Evolutionary conservation across 106 monocot genomes (phyloP).

Genomic region (Phalaenopsis aphrodite): DNA sequence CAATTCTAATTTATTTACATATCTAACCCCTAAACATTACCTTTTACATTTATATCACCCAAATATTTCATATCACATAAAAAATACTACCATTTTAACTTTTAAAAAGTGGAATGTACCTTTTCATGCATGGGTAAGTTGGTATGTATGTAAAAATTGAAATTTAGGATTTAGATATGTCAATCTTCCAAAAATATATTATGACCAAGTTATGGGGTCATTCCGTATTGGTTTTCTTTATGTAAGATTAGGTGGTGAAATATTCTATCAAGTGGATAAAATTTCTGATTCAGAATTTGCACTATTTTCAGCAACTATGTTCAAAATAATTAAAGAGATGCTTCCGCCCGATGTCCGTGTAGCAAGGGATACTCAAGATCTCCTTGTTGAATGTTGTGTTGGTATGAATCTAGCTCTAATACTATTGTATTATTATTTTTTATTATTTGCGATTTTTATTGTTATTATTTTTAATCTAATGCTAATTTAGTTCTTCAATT

Average conservation of each 20-base stretch:
- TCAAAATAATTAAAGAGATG: conserved; percentile 98
- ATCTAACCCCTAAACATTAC: no score
- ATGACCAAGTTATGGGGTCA: neutral
- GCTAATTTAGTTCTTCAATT: neutral
- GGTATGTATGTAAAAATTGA: no score
- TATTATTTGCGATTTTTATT: neutral
- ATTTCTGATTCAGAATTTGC: neutral
- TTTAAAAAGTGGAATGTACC: no score
- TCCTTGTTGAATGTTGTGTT: conserved; percentile 96
- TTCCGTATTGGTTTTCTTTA: neutral
- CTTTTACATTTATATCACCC: no score
- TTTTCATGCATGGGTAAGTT: no score
- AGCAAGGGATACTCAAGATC: conserved; percentile 94
- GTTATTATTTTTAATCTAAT: neutral
- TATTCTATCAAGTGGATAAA: neutral
- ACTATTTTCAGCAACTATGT: conserved; percentile 80
- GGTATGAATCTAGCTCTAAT: conserved; percentile 32
- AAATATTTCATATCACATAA: no score
- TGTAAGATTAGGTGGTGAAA: neutral
- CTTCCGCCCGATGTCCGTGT: conserved; percentile 96
- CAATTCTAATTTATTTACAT: no score
- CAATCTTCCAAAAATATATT: neutral
- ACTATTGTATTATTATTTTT: neutral
- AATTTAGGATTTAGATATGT: no score
- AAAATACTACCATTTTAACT: no score